Evolutionary conservation across 2,329 filamentous ascomycete genomes (phyloP), one percentile per base, ranked within the genome.

Genomic region (Drechmeria coniospora): DNA sequence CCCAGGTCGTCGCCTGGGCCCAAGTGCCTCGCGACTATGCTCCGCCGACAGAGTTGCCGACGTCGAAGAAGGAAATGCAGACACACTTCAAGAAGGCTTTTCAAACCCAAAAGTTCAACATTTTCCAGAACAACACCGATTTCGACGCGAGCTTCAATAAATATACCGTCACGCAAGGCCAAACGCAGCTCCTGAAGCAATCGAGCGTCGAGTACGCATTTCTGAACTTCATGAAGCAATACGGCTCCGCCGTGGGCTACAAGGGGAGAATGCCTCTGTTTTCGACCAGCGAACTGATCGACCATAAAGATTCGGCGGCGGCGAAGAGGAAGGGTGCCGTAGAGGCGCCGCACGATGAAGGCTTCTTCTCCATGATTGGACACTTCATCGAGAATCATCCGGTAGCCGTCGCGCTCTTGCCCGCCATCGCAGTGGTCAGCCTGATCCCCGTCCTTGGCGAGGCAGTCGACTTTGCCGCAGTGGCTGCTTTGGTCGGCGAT

Each of bases 71-170:
- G 8, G 8, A 23, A 8, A 4, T 31, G 10, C 11, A 24, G 11
- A 9, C 27, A n/a, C 16, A 21, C 15, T 31, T 27, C 16, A 3
- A 14, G 8, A 24, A 20, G 13, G 29, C 29, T 4, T 23, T 26
- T 14, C n/a, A n/a, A n/a, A n/a, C 20, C 6, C 14, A 14, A 5
- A 20, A 19, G 6, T 11, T 16, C 7, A 26, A 15, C 15, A 6
- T 27, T n/a, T 31, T 31, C 16, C n/a, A 18, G 15, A 4, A 7
- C 2, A 31, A 24, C 15, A 14, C 18, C 10, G 18, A 31, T 17
- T 27, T 27, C 15, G 25, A 31, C 15, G 13, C 14, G 14, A 27
- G 19, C 11, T 31, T 31, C n/a, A 19, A 31, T 15, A 13, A 27
- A n/a, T 27, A 14, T 11, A 11, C 11, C 8, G 14, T 14, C 8